Conservation (phyloP, 164 flowering plant genomes). For the Umbellularia californica region DNA sequence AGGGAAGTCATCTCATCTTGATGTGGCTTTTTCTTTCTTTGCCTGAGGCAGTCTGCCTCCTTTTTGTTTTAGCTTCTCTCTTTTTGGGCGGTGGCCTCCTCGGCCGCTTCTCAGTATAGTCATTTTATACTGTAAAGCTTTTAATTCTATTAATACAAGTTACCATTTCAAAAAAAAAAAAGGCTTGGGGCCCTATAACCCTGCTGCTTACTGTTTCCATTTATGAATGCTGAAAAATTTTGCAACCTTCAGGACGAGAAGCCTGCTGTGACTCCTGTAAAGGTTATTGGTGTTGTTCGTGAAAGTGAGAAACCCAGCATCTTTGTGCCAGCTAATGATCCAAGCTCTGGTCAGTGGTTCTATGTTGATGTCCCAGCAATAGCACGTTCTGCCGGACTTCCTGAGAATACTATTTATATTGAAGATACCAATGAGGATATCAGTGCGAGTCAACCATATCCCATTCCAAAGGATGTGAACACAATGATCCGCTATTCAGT, state of each 20-base stretch:
- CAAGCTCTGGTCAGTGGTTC: constrained; percentile 77
- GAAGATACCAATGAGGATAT: constrained; percentile 76
- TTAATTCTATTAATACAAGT: too few relatives aligned
- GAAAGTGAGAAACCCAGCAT: constrained; percentile 92
- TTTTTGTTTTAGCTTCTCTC: too few relatives aligned
- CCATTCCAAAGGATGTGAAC: constrained; percentile 78
- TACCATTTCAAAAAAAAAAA: too few relatives aligned
- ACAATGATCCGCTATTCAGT: constrained; percentile 75
- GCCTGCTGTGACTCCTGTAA: constrained; percentile 33
- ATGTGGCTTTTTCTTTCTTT: too few relatives aligned
- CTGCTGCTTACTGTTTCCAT: too few relatives aligned
- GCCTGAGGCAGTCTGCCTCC: too few relatives aligned
- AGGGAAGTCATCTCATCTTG: too few relatives aligned
- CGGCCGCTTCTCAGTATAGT: too few relatives aligned
- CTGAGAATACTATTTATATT: constrained; percentile 61
- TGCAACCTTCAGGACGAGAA: constrained; percentile 38
- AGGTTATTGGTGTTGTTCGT: constrained; percentile 81
- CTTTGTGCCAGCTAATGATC: constrained; percentile 91
- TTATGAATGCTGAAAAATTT: not conserved
- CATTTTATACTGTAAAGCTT: too few relatives aligned
- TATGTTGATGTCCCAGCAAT: constrained; percentile 86
- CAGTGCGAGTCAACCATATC: constrained; percentile 74
- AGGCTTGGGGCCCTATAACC: too few relatives aligned
- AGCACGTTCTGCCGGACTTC: constrained; percentile 62
- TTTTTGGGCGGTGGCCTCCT: too few relatives aligned